Conservation (phyloP, 169 alveolate genomes). For the Eimeria maxima region DNA sequence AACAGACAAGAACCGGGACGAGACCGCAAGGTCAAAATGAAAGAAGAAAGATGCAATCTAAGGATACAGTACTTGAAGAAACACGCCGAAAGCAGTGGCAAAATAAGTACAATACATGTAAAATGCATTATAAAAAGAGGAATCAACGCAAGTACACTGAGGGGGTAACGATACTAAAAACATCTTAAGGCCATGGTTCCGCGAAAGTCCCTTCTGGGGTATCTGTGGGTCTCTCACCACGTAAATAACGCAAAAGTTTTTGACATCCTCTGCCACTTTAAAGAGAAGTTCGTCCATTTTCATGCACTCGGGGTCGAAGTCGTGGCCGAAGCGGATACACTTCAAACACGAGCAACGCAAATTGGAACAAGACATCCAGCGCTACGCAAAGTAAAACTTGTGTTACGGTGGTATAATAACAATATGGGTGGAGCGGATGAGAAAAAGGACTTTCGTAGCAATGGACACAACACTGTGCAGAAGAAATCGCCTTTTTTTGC, state of each 20-base stretch:
- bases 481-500: too few species aligned
- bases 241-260: slow-evolving; percentile 98
- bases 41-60: too few species aligned
- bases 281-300: slow-evolving; percentile 98
- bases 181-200: not conserved
- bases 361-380: not conserved
- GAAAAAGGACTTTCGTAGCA: not conserved
- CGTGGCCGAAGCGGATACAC: slow-evolving; percentile 99
- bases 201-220: not conserved
- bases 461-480: not conserved
- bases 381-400: slow-evolving; percentile 16
- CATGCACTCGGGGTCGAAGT: slow-evolving; percentile 98
- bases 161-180: too few species aligned
- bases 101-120: too few species aligned
- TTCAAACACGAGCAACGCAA: not conserved
- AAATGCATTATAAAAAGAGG: too few species aligned
- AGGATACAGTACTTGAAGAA: too few species aligned
- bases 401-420: not conserved
- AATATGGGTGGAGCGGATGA: not conserved
- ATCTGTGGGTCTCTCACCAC: slow-evolving; percentile 89
- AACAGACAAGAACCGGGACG: not conserved
- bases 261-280: slow-evolving; percentile 97
- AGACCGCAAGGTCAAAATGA: too few species aligned
- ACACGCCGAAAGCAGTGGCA: too few species aligned
- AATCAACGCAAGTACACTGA: too few species aligned